Percentiles rank a stretch among this genome's conserved stretches.
These are phyloP conservation scores for Xylariaceae sp. DNA, from an alignment of 2,329 filamentous ascomycete genomes.

Conservation along the genomic window DNA sequence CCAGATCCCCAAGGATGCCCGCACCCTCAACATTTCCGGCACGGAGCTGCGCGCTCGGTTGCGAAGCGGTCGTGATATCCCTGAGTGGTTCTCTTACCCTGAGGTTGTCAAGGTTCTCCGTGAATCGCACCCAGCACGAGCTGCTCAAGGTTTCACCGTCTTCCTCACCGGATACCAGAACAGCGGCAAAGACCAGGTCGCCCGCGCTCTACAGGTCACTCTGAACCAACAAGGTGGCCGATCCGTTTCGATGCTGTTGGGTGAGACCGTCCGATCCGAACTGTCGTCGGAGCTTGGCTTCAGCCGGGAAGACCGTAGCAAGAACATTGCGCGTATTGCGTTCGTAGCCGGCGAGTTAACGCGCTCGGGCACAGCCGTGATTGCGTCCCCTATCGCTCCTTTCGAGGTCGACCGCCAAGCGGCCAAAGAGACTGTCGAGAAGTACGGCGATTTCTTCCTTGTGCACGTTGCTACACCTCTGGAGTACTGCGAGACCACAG, in stretches of 20 bases:
- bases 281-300: conserved; percentile 96
- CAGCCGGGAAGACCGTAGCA: conserved; percentile 88
- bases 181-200: conserved; percentile 95
- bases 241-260: conserved; percentile 90
- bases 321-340: conserved; percentile 93
- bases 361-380: conserved; percentile 89
- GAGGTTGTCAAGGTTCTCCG: conserved; percentile 96
- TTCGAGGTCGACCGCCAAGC: conserved; percentile 80
- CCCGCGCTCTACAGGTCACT: conserved; percentile 92
- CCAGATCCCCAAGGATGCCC: conserved; percentile 81
- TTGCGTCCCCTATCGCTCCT: conserved; percentile 94
- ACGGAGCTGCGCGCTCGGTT: conserved; percentile 93
- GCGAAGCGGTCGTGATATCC: conserved; percentile 90
- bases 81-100: conserved; percentile 99
- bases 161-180: conserved; percentile 98
- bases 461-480: conserved; percentile 93
- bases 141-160: conserved; percentile 94
- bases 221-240: conserved; percentile 98
- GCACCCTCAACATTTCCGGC: conserved; percentile 86
- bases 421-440: conserved; percentile 85
- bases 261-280: conserved; percentile 93
- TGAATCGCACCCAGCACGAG: conserved; percentile 92
- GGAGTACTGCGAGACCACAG: conserved; percentile 92
- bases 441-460: conserved; percentile 90
- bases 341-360: conserved; percentile 97